A percentile compares a stretch with the other conserved stretches of the same genome.
phyloP scores from a whole-genome alignment of 208 protist genomes.

The Wallacemonas sp. region DNA sequence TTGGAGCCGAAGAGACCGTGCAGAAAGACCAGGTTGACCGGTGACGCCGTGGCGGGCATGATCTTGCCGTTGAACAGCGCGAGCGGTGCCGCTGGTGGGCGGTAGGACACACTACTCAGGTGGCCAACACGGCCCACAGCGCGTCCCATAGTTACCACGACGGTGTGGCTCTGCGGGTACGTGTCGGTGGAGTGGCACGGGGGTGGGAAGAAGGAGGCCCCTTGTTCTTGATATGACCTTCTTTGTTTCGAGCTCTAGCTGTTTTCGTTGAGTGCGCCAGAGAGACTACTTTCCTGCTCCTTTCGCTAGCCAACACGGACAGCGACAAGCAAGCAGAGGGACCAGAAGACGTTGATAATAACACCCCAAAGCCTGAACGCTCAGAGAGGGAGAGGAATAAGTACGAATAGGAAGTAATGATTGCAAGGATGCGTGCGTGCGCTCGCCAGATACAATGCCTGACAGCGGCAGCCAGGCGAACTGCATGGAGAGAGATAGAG shows the following conservation, averaged over 20 bases:
- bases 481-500: too few relatives aligned
- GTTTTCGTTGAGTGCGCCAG: too few relatives aligned
- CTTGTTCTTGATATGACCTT: neutral
- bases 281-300: too few relatives aligned
- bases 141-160: neutral
- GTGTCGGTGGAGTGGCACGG: too few relatives aligned
- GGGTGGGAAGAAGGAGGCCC: neutral
- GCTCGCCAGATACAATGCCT: too few relatives aligned
- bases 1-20: conserved; percentile 42
- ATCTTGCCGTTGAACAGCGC: conserved; percentile 19
- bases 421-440: neutral
- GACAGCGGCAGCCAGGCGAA: too few relatives aligned
- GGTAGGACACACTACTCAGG: conserved; percentile 15
- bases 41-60: conserved; percentile 15
- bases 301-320: too few relatives aligned
- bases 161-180: too few relatives aligned
- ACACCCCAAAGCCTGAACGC: neutral
- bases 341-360: neutral
- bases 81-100: conserved; percentile 2
- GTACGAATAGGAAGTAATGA: conserved; percentile 1
- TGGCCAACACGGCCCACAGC: neutral
- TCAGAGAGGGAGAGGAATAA: neutral
- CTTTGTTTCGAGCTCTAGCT: too few relatives aligned
- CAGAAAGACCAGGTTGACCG: conserved; percentile 39
- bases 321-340: neutral